A percentile compares a stretch with the other conserved stretches of the same genome.
Conservation (phyloP, 2,329 filamentous ascomycete species). For the Fusarium sterilihyphosum region DNA sequence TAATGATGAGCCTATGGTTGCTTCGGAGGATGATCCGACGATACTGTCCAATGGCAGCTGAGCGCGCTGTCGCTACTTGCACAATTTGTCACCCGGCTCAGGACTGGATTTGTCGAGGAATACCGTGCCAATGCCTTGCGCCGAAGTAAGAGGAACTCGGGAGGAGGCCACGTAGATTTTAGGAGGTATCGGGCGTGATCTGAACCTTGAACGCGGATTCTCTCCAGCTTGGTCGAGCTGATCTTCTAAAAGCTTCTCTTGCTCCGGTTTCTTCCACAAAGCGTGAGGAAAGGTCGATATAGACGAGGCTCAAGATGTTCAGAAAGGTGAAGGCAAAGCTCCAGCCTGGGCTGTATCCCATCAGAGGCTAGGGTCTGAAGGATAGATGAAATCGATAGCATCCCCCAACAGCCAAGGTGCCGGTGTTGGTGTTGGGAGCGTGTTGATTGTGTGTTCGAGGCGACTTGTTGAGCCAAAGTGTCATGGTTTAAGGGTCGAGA, state of each 20-base stretch:
- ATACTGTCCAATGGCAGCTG: background rate
- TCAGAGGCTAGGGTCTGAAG: background rate
- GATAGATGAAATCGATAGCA: background rate
- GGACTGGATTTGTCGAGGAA: background rate
- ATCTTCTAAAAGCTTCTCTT: background rate
- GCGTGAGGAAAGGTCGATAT: background rate
- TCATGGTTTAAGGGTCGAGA: background rate
- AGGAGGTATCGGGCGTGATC: background rate
- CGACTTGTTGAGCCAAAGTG: background rate
- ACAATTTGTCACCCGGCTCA: background rate
- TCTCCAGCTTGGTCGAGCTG: background rate
- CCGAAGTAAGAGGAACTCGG: background rate
- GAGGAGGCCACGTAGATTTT: background rate
- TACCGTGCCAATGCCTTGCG: background rate
- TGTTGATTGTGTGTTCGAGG: background rate
- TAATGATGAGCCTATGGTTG: no score
- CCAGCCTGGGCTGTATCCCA: background rate
- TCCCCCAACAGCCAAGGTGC: fast-evolving
- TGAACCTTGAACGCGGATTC: background rate
- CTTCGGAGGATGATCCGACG: no score
- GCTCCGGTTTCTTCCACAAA: background rate
- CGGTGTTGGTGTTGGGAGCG: no score
- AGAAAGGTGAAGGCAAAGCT: background rate
- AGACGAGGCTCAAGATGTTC: background rate
- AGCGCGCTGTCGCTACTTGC: background rate